Percentiles rank a stretch among this genome's conserved stretches.
These are phyloP conservation scores for Aureobasidium melanogenum DNA, from an alignment of 2,329 filamentous ascomycete species.

Conservation along the genomic window DNA sequence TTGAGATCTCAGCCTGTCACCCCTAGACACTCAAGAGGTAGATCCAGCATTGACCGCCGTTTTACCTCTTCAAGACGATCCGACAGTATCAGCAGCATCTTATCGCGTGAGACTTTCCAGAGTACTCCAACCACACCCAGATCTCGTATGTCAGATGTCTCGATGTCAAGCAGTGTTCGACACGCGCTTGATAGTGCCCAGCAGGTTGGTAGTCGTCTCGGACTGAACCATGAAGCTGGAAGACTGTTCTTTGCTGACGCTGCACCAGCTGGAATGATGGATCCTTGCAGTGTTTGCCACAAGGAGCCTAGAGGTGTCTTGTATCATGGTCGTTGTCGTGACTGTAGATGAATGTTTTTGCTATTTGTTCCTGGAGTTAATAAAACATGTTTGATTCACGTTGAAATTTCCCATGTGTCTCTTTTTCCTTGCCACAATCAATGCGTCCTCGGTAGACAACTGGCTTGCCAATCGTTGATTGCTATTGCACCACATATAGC, in stretches of 20 bases:
- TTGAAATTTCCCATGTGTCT: background rate
- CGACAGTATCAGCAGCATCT: background rate
- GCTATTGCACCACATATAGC: too few species aligned
- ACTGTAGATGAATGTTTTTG: background rate
- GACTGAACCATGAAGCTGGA: background rate
- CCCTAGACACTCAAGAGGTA: background rate
- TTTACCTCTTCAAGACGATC: background rate
- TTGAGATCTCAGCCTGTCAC: background rate
- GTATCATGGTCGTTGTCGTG: background rate
- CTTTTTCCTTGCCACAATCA: background rate
- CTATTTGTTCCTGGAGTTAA: background rate
- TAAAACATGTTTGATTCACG: too few species aligned
- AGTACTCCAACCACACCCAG: background rate
- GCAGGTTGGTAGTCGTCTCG: background rate
- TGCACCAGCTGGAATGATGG: conserved; percentile 7
- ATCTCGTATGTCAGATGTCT: background rate
- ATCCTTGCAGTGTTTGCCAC: background rate
- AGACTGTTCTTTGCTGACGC: background rate
- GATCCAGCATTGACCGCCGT: background rate
- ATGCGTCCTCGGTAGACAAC: too few species aligned
- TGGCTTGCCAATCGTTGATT: too few species aligned
- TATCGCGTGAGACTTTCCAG: background rate
- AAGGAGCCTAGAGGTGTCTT: background rate
- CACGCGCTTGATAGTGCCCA: background rate
- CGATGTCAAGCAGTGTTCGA: background rate